Conservation (phyloP, 768 basidiomycete genomes). For the Clitopilus passeckerianus region DNA sequence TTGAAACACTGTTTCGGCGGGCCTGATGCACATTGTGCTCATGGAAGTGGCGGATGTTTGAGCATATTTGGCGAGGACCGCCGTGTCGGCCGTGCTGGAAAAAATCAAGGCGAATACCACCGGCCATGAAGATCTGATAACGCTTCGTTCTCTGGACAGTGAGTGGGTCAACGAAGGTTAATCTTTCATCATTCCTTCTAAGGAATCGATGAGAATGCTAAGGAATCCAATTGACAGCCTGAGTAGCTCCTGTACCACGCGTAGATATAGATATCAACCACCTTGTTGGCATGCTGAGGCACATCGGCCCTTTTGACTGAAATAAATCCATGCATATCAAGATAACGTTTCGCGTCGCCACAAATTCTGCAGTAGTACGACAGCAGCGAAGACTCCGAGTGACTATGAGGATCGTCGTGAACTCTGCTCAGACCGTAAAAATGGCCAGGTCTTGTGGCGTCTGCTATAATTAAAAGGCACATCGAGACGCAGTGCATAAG, state of each 20-base stretch:
- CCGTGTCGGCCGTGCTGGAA: not conserved
- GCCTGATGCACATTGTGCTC: not conserved
- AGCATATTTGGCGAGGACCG: not conserved
- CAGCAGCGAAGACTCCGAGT: too few species aligned
- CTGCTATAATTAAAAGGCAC: too few species aligned
- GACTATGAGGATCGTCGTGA: too few species aligned
- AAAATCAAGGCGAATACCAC: not conserved
- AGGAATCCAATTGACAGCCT: not conserved
- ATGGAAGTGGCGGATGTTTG: not conserved
- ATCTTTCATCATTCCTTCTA: not conserved
- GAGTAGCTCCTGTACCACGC: not conserved
- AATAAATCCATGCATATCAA: too few species aligned
- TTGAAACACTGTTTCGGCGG: not conserved
- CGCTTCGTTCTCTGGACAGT: not conserved
- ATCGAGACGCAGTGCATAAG: too few species aligned
- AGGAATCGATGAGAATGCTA: not conserved
- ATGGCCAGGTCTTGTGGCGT: too few species aligned
- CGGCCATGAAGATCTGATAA: not conserved
- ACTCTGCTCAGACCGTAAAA: too few species aligned
- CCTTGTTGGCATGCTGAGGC: too few species aligned
- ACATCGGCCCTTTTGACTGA: too few species aligned
- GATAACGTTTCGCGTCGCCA: too few species aligned
- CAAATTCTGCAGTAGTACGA: too few species aligned
- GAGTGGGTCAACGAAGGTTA: not conserved
- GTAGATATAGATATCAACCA: not conserved